Base-by-base conservation (phyloP, 495 filamentous ascomycete species). In the Hyaloscypha bicolor region DNA sequence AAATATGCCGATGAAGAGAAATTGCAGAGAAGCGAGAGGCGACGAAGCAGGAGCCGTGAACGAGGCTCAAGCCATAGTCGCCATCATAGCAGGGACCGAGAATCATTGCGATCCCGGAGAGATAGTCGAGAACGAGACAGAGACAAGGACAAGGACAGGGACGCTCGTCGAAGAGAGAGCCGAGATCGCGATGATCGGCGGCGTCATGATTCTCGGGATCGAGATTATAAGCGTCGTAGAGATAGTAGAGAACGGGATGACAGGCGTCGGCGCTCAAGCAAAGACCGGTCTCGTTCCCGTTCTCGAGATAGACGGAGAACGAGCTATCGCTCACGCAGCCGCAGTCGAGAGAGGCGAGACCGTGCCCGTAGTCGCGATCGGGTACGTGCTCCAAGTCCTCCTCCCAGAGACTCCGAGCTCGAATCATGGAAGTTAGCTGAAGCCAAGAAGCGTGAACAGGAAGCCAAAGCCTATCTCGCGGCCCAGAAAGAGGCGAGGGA, bases 401-500 rank as follows among this genome's bases (percentile, higher is more conserved):
- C 59, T 32, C 62, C 31, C 39, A 45, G 64, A 22, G 45, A 55
- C 29, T 55, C 45, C 39, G 35, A 52, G 35, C 63, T 81, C 81
- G 72, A 79, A 77, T 3, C 81, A 25, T 69, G 81, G 81, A 85
- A 85, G 66, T 82, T 81, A 64, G 78, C 77, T 48, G 82, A 84
- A 70, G 80, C 83, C 57, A 84, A 80, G 74, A 80, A 83, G 65
- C 81, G 84, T n/a, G 84, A 85, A 64, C 78, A 81, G 62, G 83
- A 86, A 75, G 84, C 84, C n/a, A 85, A 83, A 68, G 81, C 80
- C 16, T 86, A 85, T 67, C 75, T 85, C 19, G 83, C 82, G 9
- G 82, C 80, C 6, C 81, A 83, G 58, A 81, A 81, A 55, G 82
- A 83, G 61, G 83, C 83, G 22, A 75, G 77, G 12, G 82, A 76